These are phyloP conservation scores for Aspergillus fructus DNA, from an alignment of 2,329 filamentous ascomycete genomes.

Conservation along the genomic window DNA sequence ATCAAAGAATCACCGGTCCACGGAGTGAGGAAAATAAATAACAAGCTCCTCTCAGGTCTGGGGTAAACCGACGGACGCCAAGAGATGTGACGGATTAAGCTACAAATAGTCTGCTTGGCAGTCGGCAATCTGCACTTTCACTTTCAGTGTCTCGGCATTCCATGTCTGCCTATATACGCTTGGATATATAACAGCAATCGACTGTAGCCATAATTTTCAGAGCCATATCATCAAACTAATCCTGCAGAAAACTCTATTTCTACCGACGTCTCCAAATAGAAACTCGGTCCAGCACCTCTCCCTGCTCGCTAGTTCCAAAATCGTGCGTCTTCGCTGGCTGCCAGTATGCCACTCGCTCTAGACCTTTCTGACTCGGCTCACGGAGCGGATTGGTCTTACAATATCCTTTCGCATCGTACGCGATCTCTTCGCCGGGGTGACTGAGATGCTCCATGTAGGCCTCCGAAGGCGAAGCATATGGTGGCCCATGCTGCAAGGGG, in stretches of 20 bases:
- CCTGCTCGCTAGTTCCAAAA: slow-evolving; percentile 48
- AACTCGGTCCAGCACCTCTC: slow-evolving; percentile 43
- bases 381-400: slow-evolving; percentile 50
- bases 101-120: slow-evolving; percentile 7
- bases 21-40: not conserved
- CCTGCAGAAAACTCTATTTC: not conserved
- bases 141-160: not conserved
- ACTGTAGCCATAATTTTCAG: too few relatives aligned
- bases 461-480: slow-evolving; percentile 67
- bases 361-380: slow-evolving; percentile 38
- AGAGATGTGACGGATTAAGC: slow-evolving; percentile 3
- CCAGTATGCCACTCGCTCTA: slow-evolving; percentile 55
- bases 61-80: not conserved
- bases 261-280: slow-evolving; percentile 43
- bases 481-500: slow-evolving; percentile 65
- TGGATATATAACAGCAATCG: too few relatives aligned
- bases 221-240: too few relatives aligned
- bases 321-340: slow-evolving; percentile 57
- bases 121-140: not conserved
- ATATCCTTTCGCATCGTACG: slow-evolving; percentile 58
- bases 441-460: slow-evolving; percentile 72
- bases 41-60: not conserved
- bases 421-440: slow-evolving; percentile 65
- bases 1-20: not conserved
- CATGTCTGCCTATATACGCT: not conserved